Base-by-base conservation (phyloP, 2,329 filamentous ascomycete species). In the Cladosporium sp. region DNA sequence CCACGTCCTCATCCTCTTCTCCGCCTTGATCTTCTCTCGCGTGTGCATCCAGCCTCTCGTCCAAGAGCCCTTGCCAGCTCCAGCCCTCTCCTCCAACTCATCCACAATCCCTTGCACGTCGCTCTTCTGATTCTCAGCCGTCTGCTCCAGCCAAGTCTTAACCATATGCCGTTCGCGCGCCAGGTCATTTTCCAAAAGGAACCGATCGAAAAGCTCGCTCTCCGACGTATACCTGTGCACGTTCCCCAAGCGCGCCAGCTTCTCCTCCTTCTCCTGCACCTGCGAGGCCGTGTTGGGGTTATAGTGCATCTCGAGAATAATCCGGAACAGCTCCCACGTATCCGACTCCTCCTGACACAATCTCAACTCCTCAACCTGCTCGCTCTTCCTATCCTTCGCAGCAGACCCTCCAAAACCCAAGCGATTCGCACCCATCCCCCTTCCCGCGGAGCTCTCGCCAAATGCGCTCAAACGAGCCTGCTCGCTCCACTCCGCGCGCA, bases 11-110 rank as follows among this genome's bases (percentile, higher is more conserved):
- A 93, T 73, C 52, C 86, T 84, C 73, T 97, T 99, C 65, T 89
- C 83, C 51, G 88, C 80, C 73, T 99, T 99, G 69, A 99, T 89
- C 42, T 85, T 85, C 52, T 88, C 83, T 56, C 90, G 88, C 0
- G 93, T 96, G 66, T 96, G 89, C 56, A 96, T 81, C 88, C 91
- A 96, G 36, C 92, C 92, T 66, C 90, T 84, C 22, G 88, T 84
- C 73, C 93, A 88, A 8, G 91, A 83, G 43, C 91, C 88, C 43
- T 73, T 70, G 8, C 87, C 86, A 61, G 88, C 78, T 53, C 92
- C 87, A 54, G 83, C 78, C 65, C 91, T 86, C 48, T 55, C 47
- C 54, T 70, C 65, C 7, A 91, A 78, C 50, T 92, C 85, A 47
- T 84, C 79, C 44, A 91, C 86, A 22, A 95, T 74, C 20, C 85